Conservation (phyloP, 1,284 basidiomycete genomes). For the Mycena citricolor region DNA sequence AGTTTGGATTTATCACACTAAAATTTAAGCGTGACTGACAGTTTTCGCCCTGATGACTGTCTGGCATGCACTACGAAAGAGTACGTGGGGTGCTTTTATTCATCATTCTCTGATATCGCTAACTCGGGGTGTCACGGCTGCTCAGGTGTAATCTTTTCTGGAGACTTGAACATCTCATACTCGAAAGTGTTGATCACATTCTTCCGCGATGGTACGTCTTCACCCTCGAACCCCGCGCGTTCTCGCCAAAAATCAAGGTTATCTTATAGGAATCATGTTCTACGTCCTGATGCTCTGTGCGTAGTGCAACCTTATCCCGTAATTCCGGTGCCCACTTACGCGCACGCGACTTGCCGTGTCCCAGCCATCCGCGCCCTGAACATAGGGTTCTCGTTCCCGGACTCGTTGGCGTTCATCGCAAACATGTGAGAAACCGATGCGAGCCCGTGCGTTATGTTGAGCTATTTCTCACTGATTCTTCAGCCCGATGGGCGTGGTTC, state of each 20-base stretch:
- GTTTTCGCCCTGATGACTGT: background rate
- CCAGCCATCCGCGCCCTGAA: background rate
- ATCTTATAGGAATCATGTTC: conserved; percentile 6
- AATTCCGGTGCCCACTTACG: too few species aligned
- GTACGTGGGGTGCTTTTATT: too few species aligned
- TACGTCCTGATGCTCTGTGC: conserved; percentile 14
- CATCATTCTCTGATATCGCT: too few species aligned
- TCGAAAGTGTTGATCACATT: conserved; percentile 1
- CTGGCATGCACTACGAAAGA: background rate
- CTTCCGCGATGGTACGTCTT: conserved; percentile 12
- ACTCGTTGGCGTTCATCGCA: background rate
- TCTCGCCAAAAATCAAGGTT: background rate
- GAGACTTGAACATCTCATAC: background rate
- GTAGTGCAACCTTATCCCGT: background rate
- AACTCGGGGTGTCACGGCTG: too few species aligned
- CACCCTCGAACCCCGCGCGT: background rate
- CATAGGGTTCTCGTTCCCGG: conserved; percentile 1
- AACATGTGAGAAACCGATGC: background rate
- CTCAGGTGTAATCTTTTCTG: too few species aligned
- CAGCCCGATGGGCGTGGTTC: background rate
- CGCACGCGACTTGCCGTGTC: too few species aligned
- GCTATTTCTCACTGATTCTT: background rate
- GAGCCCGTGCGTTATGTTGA: background rate
- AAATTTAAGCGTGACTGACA: too few species aligned
- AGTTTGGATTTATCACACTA: background rate